Evolutionary conservation across 768 basidiomycete species (phyloP), one percentile per base, ranked within the genome.

Genomic region (Rhizopogon salebrosus): DNA sequence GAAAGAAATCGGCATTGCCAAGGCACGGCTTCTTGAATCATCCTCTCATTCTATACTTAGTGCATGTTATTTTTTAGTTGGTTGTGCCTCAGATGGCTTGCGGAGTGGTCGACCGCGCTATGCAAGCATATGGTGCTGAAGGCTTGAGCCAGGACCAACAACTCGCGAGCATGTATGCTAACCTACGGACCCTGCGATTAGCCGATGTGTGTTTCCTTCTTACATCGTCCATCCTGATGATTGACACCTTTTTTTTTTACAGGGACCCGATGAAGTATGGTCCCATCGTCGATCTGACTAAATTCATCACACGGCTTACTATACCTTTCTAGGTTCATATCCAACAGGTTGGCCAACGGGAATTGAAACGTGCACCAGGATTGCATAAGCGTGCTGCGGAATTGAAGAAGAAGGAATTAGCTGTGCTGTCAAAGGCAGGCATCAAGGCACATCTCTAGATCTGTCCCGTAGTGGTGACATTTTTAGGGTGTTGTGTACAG

Each of bases 1-100:
- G 66, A 95, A 97, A 70, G 97, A 98, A 69, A 98, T 99, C 61
- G 95, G 92, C 22, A 91, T 98, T 54, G 93, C 97, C 40, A 99
- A 99, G 79, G 95, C 89, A 56, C 38, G 72, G 11, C 54, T 22
- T 29, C 14, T 48, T 49, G 26, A 41, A 35, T 35, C 13, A 39
- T n/a, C 6, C 50, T 38, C 14, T 6, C 8, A 18, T 48, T 41
- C 5, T 31, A 14, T 42, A 35, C 38, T 38, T 20, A 22, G 35
- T 46, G 3, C 8, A 34, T 16, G 16, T 34, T 16, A 34, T 34
- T 29, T 49, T 13, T n/a, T 3, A 98, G 95, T 95, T 97, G 62
- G 85, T 93, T 35, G 92, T 98, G 10, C 97, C 97, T 11, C 79
- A 80, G 0, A 92, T 95, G 89, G 95, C 94, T 0, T 76, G 90